A percentile compares a stretch with the other conserved stretches of the same genome.
These are phyloP conservation scores for Cudoniella acicularis DNA, from an alignment of 495 filamentous ascomycete species.

Conservation along the genomic window DNA sequence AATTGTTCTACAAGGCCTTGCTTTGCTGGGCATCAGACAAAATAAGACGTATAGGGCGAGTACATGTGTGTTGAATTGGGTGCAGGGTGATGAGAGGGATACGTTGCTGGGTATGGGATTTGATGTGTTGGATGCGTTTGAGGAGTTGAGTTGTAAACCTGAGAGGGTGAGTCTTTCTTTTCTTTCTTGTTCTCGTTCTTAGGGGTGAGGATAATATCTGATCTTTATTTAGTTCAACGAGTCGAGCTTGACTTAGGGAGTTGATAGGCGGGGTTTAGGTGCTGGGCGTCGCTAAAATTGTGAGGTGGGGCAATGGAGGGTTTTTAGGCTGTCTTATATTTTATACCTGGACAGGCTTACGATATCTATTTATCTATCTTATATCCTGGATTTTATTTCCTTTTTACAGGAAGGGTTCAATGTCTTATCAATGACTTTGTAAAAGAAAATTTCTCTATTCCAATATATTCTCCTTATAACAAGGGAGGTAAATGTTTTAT, in stretches of 20 bases:
- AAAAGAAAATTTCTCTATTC: too few relatives aligned
- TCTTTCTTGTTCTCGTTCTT: not conserved
- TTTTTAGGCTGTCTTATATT: too few relatives aligned
- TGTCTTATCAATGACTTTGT: too few relatives aligned
- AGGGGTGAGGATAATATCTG: not conserved
- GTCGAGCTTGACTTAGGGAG: not conserved
- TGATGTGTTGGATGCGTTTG: slow-evolving; percentile 26
- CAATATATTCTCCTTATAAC: too few relatives aligned
- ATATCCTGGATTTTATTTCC: too few relatives aligned
- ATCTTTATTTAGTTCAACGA: not conserved
- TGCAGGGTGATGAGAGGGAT: slow-evolving; percentile 24
- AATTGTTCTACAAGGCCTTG: slow-evolving; percentile 71
- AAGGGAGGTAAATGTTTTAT: too few relatives aligned
- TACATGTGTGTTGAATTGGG: slow-evolving; percentile 24
- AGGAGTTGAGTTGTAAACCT: slow-evolving; percentile 22
- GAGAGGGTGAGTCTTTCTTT: slow-evolving; percentile 17
- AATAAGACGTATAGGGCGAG: slow-evolving; percentile 53
- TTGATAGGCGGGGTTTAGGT: too few relatives aligned
- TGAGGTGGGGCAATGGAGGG: too few relatives aligned
- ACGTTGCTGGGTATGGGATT: slow-evolving; percentile 25
- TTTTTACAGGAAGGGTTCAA: too few relatives aligned
- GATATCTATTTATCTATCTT: too few relatives aligned
- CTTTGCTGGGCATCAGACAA: slow-evolving; percentile 76
- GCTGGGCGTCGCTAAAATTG: too few relatives aligned
- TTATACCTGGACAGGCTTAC: too few relatives aligned